Evolutionary conservation across 208 protist species (phyloP), one percentile per base, ranked within the genome.

Genomic region (Trypanosoma congolense): DNA sequence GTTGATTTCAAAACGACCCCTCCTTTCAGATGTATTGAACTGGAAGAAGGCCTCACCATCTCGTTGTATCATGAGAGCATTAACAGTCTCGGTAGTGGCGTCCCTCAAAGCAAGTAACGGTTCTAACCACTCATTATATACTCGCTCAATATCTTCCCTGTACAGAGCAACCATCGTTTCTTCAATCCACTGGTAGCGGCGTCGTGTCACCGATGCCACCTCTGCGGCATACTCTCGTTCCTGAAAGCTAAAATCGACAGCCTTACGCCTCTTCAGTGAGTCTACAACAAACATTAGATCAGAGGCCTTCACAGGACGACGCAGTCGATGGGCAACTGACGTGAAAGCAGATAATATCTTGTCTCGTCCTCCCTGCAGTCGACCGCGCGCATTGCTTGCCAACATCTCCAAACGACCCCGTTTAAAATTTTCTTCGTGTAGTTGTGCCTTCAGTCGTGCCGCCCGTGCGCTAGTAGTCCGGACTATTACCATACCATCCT

Each of bases 41-140:
- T 80, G 66, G 45, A 79, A 90, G 33, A 74, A 56, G 4, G 26
- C 51, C 18, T 44, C 59, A 22, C 73, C 83, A 65, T 77, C 65
- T 21, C 54, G 57, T 9, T 70, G 28, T 1, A 62, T 30, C 70
- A 72, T 74, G 22, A 90, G 49, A 26, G 52, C 22, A 21, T 65
- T 60, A 14, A 87, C 73, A 3, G 72, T 54, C 44, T 64, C 47
- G 12, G 65, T 55, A 4, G 70, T 71, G 25, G 35, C 51, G 19
- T 55, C 46, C 49, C 82, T 62, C 18, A 57, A 65, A 12, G 26
- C 68, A n/a, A 61, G 24, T 4, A 86, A 56, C 16, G 73, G 73
- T 51, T 73, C 53, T 31, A 66, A 29, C 70, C 73, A 84, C 60
- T 66, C 68, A 33, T 63, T 45, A 35, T 75, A 86, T 36, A 77